Conservation (phyloP, 2,329 filamentous ascomycete genomes). For the Monosporascus sp. region DNA sequence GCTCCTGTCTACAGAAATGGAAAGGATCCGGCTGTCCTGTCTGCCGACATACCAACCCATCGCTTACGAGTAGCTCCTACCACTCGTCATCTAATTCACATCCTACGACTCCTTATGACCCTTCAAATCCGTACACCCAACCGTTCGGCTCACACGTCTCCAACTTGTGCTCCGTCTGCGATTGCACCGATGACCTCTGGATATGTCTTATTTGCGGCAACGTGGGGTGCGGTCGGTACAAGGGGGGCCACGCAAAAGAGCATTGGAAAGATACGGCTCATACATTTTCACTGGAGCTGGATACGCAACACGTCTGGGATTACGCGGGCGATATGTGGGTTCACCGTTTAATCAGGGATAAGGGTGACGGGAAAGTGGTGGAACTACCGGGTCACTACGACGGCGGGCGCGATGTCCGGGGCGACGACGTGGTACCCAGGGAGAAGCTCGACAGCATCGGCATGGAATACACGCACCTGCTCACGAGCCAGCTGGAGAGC, state of each 20-base stretch:
- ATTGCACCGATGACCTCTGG: slow-evolving; percentile 80
- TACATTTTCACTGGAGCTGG: slow-evolving; percentile 87
- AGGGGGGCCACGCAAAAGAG: slow-evolving; percentile 85
- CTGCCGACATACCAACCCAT: slow-evolving; percentile 74
- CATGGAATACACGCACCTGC: slow-evolving; percentile 88
- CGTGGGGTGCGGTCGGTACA: slow-evolving; percentile 91
- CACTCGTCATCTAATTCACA: slow-evolving; percentile 14
- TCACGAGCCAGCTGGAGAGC: slow-evolving; percentile 88
- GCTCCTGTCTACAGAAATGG: slow-evolving; percentile 94
- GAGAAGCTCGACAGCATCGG: slow-evolving; percentile 72
- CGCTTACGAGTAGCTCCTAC: slow-evolving; percentile 13
- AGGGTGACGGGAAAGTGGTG: slow-evolving; percentile 86
- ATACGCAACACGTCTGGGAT: slow-evolving; percentile 96
- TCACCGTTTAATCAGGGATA: slow-evolving; percentile 89
- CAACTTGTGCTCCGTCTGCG: slow-evolving; percentile 78
- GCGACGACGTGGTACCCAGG: slow-evolving; percentile 58
- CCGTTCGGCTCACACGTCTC: slow-evolving; percentile 57
- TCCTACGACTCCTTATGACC: slow-evolving; percentile 31
- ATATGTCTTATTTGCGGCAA: slow-evolving; percentile 92
- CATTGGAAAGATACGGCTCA: slow-evolving; percentile 90
- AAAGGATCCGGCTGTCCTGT: slow-evolving; percentile 90
- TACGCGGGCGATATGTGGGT: slow-evolving; percentile 95
- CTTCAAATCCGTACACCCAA: slow-evolving; percentile 44
- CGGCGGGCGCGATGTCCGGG: slow-evolving; percentile 43
- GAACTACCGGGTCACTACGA: slow-evolving; percentile 64